These are phyloP conservation scores for Persicaria tinctoria DNA, from an alignment of 148 eudicot species.

Conservation along the genomic window DNA sequence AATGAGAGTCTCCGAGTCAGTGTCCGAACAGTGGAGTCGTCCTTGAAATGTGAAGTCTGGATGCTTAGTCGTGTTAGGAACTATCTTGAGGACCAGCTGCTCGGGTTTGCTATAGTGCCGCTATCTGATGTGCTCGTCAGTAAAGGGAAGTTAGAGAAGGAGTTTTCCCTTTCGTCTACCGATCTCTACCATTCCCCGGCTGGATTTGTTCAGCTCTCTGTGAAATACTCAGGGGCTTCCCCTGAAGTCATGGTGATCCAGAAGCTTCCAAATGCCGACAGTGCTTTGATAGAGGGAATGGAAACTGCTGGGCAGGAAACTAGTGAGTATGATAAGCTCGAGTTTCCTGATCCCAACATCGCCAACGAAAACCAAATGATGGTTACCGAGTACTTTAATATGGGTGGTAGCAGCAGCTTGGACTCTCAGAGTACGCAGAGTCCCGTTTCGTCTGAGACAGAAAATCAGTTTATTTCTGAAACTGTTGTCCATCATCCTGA, in stretches of 20 bases:
- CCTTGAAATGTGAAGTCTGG: slow-evolving; percentile 92
- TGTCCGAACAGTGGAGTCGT: slow-evolving; percentile 47
- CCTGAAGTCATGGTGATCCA: slow-evolving; percentile 68
- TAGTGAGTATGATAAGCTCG: slow-evolving; percentile 59
- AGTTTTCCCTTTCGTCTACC: slow-evolving; percentile 85
- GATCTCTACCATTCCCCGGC: slow-evolving; percentile 96
- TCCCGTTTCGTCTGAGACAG: slow-evolving; percentile 53
- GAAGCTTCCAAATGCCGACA: slow-evolving; percentile 19
- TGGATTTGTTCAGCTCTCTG: slow-evolving; percentile 77
- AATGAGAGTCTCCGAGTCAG: slow-evolving; percentile 51
- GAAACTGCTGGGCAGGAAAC: slow-evolving; percentile 25
- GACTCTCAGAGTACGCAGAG: slow-evolving; percentile 53
- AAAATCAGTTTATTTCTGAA: slow-evolving; percentile 42
- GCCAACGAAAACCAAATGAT: slow-evolving; percentile 67
- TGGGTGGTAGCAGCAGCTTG: slow-evolving; percentile 24
- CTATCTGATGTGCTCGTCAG: slow-evolving; percentile 61
- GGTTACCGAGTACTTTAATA: slow-evolving; percentile 76
- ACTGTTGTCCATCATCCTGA: slow-evolving; percentile 32
- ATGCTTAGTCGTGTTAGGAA: slow-evolving; percentile 96
- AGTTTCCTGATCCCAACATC: slow-evolving; percentile 89
- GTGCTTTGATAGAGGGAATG: slow-evolving; percentile 15
- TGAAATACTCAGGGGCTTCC: slow-evolving; percentile 56
- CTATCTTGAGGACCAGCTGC: slow-evolving; percentile 87
- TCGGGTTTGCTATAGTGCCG: slow-evolving; percentile 90
- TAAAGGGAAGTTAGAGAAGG: slow-evolving; percentile 64